Conservation (phyloP, 2,329 filamentous ascomycete genomes). For the Fonsecaea nubica region DNA sequence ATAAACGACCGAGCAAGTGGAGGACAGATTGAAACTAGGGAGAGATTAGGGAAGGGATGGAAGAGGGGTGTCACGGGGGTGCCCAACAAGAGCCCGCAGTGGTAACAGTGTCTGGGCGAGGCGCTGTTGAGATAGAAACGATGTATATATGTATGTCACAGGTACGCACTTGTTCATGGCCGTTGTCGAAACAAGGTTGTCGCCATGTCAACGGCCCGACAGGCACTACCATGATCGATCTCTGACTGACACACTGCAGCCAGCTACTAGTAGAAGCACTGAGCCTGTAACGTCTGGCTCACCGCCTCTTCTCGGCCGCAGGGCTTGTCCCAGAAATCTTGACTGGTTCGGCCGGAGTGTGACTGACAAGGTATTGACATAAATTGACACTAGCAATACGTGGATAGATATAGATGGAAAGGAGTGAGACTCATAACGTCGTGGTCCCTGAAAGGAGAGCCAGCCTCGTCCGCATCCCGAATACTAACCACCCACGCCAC, state of each 20-base stretch:
- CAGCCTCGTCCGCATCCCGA: not conserved
- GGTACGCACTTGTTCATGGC: not conserved
- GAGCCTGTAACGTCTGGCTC: slow-evolving; percentile 10
- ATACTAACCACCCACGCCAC: not conserved
- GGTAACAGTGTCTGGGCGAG: not conserved
- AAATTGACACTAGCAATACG: not conserved
- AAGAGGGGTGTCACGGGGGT: not conserved
- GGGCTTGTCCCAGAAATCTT: not conserved
- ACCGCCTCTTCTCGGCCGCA: slow-evolving; percentile 19
- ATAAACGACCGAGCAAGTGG: slow-evolving; percentile 1
- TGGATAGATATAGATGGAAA: not conserved
- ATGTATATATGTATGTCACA: not conserved
- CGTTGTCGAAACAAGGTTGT: slow-evolving; percentile 34
- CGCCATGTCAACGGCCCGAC: slow-evolving; percentile 23
- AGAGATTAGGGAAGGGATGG: not conserved
- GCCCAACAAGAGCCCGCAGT: not conserved
- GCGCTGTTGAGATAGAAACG: not conserved
- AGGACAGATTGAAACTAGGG: not conserved
- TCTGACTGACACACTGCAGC: not conserved
- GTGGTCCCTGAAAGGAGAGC: not conserved
- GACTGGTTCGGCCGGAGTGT: not conserved
- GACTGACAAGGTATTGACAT: not conserved
- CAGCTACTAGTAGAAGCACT: not conserved
- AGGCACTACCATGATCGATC: slow-evolving; percentile 10
- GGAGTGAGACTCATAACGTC: not conserved